phyloP scores from a whole-genome alignment of 805 yeast genomes.

The Saccharomycopsis javanensis region DNA sequence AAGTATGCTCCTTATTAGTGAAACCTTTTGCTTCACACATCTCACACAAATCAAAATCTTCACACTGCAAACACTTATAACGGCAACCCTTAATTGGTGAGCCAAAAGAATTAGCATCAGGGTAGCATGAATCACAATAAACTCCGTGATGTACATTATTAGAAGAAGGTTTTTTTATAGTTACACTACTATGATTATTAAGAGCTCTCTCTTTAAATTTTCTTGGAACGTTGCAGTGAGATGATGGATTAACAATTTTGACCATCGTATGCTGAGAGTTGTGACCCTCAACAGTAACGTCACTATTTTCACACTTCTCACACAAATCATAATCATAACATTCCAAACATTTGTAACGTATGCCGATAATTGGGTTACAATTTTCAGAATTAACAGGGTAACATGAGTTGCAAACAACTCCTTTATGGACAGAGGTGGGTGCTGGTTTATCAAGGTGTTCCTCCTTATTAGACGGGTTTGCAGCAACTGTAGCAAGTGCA shows the following conservation, averaged over 20 bases:
- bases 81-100: conserved; percentile 32
- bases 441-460: background rate
- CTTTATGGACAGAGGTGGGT: background rate
- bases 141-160: background rate
- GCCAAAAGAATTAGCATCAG: background rate
- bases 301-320: conserved; percentile 25
- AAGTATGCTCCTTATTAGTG: conserved; percentile 11
- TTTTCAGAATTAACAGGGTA: background rate
- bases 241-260: background rate
- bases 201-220: background rate
- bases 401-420: conserved; percentile 20
- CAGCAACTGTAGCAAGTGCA: background rate
- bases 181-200: background rate
- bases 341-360: conserved; percentile 37
- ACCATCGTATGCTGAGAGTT: conserved; percentile 10
- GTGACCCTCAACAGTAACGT: conserved; percentile 11
- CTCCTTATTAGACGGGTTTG: background rate
- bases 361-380: conserved; percentile 25
- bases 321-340: conserved; percentile 45
- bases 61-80: conserved; percentile 39
- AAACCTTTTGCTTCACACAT: conserved; percentile 24
- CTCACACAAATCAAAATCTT: conserved; percentile 40
- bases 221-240: background rate
- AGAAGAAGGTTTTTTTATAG: background rate
- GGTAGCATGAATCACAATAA: background rate